Conservation (phyloP, 345 rosid genomes). For the Moricandia arvensis region DNA sequence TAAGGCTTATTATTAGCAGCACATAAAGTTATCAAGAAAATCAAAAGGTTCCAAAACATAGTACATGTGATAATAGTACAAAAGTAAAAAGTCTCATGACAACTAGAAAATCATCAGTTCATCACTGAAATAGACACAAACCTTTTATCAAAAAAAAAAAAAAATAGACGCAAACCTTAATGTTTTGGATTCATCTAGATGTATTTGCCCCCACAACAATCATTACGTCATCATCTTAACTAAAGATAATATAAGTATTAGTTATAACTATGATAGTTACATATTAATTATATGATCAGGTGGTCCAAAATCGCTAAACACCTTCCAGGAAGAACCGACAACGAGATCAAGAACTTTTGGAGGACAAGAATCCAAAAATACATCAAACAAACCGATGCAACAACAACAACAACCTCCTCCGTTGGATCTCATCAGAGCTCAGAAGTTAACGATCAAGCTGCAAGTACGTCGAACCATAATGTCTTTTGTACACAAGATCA, state of each 20-base stretch:
- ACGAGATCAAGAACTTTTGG: background rate
- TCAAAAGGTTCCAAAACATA: background rate
- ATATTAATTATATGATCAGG: background rate
- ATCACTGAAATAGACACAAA: background rate
- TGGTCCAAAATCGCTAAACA: background rate
- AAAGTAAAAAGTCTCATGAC: background rate
- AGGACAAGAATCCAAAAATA: background rate
- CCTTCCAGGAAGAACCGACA: slow-evolving; percentile 1
- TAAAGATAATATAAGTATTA: background rate
- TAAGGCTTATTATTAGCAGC: background rate
- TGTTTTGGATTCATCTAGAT: background rate
- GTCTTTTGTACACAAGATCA: background rate
- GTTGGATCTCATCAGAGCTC: background rate
- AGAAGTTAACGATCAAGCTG: background rate
- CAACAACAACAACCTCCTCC: background rate
- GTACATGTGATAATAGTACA: background rate
- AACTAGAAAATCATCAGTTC: background rate
- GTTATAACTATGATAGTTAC: background rate
- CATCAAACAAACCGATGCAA: background rate
- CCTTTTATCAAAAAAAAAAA: background rate
- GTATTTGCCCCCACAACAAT: background rate
- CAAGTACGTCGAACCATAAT: background rate
- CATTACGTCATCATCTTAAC: background rate
- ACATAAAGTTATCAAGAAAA: background rate
- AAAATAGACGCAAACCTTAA: background rate